Percentiles rank a stretch among this genome's conserved stretches.
Evolutionary conservation across 2,329 filamentous ascomycete genomes (phyloP).

Genomic region (Trichoderma koningii): DNA sequence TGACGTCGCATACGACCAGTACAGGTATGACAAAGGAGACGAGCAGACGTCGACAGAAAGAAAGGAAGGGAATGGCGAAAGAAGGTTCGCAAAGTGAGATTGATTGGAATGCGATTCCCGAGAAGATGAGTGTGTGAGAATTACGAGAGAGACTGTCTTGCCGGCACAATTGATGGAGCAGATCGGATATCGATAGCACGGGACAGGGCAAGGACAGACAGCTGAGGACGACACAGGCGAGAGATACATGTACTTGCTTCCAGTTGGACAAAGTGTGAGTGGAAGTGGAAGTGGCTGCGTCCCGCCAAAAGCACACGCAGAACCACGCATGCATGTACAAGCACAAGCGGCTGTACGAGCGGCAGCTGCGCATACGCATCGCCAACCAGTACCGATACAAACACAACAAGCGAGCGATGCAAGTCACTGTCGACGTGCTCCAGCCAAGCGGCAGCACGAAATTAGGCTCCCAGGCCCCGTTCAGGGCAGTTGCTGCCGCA

Average conservation of each 20-base stretch:
- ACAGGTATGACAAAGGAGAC: constrained; percentile 5
- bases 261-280: background rate
- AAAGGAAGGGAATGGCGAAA: background rate
- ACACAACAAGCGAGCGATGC: background rate
- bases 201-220: background rate
- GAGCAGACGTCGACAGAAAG: background rate
- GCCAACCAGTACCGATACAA: background rate
- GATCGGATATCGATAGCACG: constrained; percentile 5
- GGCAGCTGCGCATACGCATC: constrained; percentile 5
- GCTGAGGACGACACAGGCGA: background rate
- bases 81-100: background rate
- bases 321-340: constrained; percentile 11
- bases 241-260: no score
- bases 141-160: constrained; percentile 7
- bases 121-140: background rate
- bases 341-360: constrained; percentile 2
- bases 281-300: constrained; percentile 8
- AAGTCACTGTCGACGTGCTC: background rate
- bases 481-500: background rate
- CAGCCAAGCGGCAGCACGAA: background rate
- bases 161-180: background rate
- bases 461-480: constrained; percentile 4
- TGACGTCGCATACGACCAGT: constrained; percentile 15
- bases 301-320: background rate
- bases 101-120: constrained; percentile 4